These are phyloP conservation scores for Colletotrichum sp. DNA, from an alignment of 2,329 filamentous ascomycete genomes.

Conservation along the genomic window DNA sequence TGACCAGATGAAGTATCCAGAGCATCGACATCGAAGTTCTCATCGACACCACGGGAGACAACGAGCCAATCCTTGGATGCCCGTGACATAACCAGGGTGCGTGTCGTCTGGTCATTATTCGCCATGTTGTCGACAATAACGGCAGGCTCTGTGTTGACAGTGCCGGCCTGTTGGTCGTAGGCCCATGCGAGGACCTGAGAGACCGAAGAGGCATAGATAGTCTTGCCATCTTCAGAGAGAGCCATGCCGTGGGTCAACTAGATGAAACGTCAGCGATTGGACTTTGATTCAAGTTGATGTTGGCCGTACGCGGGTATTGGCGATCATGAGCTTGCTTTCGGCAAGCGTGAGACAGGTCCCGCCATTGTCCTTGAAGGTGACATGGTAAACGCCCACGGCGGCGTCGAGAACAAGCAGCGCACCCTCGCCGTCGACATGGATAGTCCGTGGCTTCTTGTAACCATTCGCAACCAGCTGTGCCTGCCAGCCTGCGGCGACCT, in stretches of 20 bases:
- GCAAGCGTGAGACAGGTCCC: constrained; percentile 45
- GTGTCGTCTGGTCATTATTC: constrained; percentile 65
- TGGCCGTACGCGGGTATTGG: constrained; percentile 36
- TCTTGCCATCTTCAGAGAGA: constrained; percentile 56
- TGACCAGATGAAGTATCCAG: constrained; percentile 58
- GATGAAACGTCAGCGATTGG: neutral
- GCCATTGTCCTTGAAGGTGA: constrained; percentile 46
- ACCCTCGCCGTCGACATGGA: constrained; percentile 50
- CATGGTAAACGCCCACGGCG: constrained; percentile 43
- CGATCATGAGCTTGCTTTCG: constrained; percentile 35
- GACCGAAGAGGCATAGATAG: constrained; percentile 61
- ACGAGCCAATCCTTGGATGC: constrained; percentile 62
- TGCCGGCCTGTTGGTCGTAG: constrained; percentile 62
- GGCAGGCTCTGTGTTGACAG: constrained; percentile 50
- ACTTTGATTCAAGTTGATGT: neutral
- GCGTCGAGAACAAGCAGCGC: constrained; percentile 51
- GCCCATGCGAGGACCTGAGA: constrained; percentile 67
- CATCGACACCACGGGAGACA: constrained; percentile 68
- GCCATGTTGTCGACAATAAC: constrained; percentile 56
- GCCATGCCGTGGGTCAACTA: constrained; percentile 63
- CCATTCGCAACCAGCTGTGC: constrained; percentile 47
- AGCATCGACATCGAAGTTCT: constrained; percentile 66
- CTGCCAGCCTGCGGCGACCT: constrained; percentile 46
- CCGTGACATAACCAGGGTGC: constrained; percentile 68
- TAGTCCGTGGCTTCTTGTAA: constrained; percentile 46